Base-by-base conservation (phyloP, 192 early-diverging fungal species). In the Chytriomyces sp. region DNA sequence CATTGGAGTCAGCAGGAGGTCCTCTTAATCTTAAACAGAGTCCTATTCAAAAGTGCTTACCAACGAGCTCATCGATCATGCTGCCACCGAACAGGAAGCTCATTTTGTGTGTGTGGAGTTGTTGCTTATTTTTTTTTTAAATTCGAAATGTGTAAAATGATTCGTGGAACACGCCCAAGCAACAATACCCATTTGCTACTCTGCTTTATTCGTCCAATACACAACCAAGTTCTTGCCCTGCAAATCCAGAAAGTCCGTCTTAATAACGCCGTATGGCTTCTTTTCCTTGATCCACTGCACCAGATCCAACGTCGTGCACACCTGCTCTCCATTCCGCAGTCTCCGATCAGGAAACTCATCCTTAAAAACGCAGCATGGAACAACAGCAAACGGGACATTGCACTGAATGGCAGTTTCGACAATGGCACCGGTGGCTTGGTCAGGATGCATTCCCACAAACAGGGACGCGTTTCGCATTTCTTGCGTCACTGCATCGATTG, bases 391-490 rank as follows among this genome's bases (percentile, higher is more conserved):
- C 5, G 89, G 83, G 44, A 86, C 85, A 5, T 79, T 76, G 5
- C 69, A 60, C 43, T 70, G 63, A 60, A 90, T 49, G 0, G 89
- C 89, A 0, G 75, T 69, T 20, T 87, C 81, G 9, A 90, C 87
- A 77, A 90, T 89, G 0, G 85, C 82, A 20, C 86, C 87, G n/a
- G 89, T 90, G 0, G 89, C 89, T 69, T 88, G 86, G 67, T 90
- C 89, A 5, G 89, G 82, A 64, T 90, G 89, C 5, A 90, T 69
- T 0, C 89, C 89, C 62, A 89, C 82, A 43, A 90, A 49, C 23
- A 90, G 74, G 5, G 85, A 82, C 5, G 82, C 79, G 5, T 28
- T 50, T 18, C 20, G 20, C 20, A 90, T 59, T 9, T 82, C 23
- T 0, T 72, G 61, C 3, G 71, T 53, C 24, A 84, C 68, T 7